Evolutionary conservation across 306 rosid species (phyloP).

Genomic region (Glycine soja): DNA sequence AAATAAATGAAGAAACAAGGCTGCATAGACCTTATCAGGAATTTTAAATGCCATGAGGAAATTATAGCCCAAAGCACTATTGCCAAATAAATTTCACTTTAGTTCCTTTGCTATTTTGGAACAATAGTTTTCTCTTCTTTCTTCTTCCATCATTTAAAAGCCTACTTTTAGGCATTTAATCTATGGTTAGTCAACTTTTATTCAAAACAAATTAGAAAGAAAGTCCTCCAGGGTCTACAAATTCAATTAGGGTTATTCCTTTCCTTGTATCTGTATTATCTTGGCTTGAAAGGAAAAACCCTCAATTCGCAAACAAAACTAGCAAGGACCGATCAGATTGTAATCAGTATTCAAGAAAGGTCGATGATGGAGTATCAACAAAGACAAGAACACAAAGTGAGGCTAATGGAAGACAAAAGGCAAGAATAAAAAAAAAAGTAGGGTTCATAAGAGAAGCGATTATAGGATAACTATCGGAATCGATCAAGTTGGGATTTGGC

Average conservation of each 20-base stretch:
- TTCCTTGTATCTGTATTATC: background rate
- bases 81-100: background rate
- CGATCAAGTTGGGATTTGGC: conserved; percentile 46
- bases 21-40: background rate
- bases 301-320: conserved; percentile 8
- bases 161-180: conserved; percentile 11
- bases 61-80: too few species aligned
- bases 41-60: conserved; percentile 1
- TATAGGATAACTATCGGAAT: conserved; percentile 27
- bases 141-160: background rate
- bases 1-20: background rate
- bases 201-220: conserved; percentile 3
- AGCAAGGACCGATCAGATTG: conserved; percentile 15
- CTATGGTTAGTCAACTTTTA: background rate
- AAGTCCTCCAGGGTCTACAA: conserved; percentile 6
- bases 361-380: background rate
- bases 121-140: background rate
- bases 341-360: background rate
- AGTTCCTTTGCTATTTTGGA: conserved; percentile 12
- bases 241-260: conserved; percentile 1
- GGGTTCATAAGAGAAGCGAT: conserved; percentile 32
- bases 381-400: background rate
- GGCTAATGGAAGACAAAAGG: background rate
- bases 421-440: background rate
- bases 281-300: background rate